phyloP scores from a whole-genome alignment of 2,329 filamentous ascomycete species.

The Calonectria leucothoes region DNA sequence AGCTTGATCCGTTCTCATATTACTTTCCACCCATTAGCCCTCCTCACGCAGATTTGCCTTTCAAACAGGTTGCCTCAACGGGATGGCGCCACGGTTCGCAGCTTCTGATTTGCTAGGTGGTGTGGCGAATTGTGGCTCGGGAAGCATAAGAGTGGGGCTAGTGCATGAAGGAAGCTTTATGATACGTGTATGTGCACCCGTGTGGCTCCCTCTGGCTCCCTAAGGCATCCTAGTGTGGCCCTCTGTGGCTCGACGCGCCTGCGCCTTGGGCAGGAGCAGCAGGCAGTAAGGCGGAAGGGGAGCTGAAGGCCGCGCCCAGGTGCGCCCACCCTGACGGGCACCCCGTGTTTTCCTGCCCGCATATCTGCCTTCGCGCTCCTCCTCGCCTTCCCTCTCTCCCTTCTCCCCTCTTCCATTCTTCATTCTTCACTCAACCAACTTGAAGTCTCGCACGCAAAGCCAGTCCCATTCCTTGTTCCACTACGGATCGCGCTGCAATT shows the following conservation, averaged over 20 bases:
- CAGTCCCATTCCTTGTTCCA: slow-evolving; percentile 29
- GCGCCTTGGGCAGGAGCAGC: slow-evolving; percentile 25
- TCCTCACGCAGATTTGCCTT: slow-evolving; percentile 3
- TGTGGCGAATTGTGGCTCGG: slow-evolving; percentile 38
- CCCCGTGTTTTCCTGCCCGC: slow-evolving; percentile 42
- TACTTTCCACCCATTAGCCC: neutral
- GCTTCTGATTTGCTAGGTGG: slow-evolving; percentile 1
- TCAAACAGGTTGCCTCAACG: slow-evolving; percentile 17
- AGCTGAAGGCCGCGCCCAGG: slow-evolving; percentile 32
- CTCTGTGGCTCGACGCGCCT: slow-evolving; percentile 26
- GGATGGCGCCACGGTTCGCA: slow-evolving; percentile 27
- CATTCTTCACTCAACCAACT: slow-evolving; percentile 35
- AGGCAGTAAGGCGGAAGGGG: slow-evolving; percentile 16
- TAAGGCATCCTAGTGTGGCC: neutral
- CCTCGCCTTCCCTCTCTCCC: slow-evolving; percentile 22
- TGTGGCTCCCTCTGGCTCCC: neutral
- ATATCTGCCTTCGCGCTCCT: slow-evolving; percentile 24
- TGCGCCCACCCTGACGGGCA: slow-evolving; percentile 11
- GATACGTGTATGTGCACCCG: slow-evolving; percentile 1
- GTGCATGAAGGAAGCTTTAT: slow-evolving; percentile 24
- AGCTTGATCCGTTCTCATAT: slow-evolving; percentile 8
- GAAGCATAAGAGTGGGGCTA: slow-evolving; percentile 24
- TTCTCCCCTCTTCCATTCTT: slow-evolving; percentile 22
- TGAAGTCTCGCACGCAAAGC: slow-evolving; percentile 33
- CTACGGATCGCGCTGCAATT: slow-evolving; percentile 29